phyloP scores from a whole-genome alignment of 2,329 filamentous ascomycete species.

The Neurospora sp. region DNA sequence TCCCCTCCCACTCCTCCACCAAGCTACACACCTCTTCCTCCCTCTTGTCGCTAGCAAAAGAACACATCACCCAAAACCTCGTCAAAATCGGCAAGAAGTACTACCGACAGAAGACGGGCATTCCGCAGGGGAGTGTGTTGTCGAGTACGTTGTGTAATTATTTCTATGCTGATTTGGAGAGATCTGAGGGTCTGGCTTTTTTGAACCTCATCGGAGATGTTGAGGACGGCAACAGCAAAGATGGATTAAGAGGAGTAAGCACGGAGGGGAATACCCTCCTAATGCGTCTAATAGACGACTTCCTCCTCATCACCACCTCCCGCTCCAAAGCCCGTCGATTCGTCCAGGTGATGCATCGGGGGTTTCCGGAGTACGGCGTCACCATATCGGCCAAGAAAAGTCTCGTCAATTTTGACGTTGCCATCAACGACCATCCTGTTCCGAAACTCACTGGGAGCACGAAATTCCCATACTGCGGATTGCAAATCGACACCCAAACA shows the following conservation, averaged over 20 bases:
- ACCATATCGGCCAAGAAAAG: constrained; percentile 69
- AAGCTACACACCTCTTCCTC: not conserved
- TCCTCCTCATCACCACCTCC: too few species aligned
- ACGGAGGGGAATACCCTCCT: not conserved
- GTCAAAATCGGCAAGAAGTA: constrained; percentile 82
- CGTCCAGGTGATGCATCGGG: constrained; percentile 50
- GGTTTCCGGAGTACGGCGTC: constrained; percentile 72
- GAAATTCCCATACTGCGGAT: constrained; percentile 84
- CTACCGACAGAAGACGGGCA: constrained; percentile 79
- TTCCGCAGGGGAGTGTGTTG: constrained; percentile 85
- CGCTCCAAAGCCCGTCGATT: too few species aligned
- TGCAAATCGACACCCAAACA: constrained; percentile 62
- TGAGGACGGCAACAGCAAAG: not conserved
- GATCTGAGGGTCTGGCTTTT: constrained; percentile 15
- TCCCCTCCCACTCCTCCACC: constrained; percentile 25
- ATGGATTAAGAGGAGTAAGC: not conserved
- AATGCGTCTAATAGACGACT: too few species aligned
- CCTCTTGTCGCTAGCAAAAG: constrained; percentile 59
- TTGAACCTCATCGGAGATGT: constrained; percentile 26
- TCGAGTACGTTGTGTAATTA: constrained; percentile 87
- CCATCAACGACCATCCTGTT: constrained; percentile 33
- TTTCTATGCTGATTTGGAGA: constrained; percentile 87
- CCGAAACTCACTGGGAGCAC: constrained; percentile 4
- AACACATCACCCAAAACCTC: constrained; percentile 78
- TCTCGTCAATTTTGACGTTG: constrained; percentile 70